Base-by-base conservation (phyloP, 306 rosid genomes). In the Citrullus amarus region DNA sequence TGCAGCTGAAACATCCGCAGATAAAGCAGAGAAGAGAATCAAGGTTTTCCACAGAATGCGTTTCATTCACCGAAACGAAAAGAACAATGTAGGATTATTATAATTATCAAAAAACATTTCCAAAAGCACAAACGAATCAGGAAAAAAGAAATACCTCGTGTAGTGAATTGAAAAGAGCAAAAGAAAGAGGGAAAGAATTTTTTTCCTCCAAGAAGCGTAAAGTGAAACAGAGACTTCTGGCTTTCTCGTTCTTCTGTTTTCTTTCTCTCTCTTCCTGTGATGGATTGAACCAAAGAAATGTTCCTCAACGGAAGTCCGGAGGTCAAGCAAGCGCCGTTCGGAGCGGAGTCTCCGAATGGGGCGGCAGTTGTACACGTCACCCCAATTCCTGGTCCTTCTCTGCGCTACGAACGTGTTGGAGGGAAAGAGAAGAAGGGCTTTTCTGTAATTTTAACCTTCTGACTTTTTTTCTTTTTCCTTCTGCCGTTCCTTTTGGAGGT, bases 291-390 rank as follows among this genome's bases (percentile, higher is more conserved):
- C 88, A 88, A 85, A 88, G 86, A 81, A 84, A 76, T 79, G 87
- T 79, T 80, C 80, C 76, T 79, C 79, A 85, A 78, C 83, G 70
- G 84, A 79, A 81, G 82, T 65, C 79, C 79, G 53, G 76, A 55
- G 80, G 81, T 54, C 81, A 84, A 82, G 86, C 88, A 53, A 81
- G 79, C 74, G 70, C 87, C 86, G 73, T 28, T 48, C 75, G 81
- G 88, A 86, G 75, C 93, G 95, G 83, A 91, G 82, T 90, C 84
- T 88, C 53, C 88, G 83, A 81, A 83, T 80, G 57, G 38, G 82
- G 84, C 80, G 30, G 84, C 82, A 83, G 79, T 62, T 84, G 86
- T 78, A 83, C 93, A 87, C 83, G 83, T 84, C 88, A 79, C 57
- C 76, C 53, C 81, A 14, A 65, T 77, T 77, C 85, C 65, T 74